Conservation (phyloP, 306 rosid species). For the Prunus salicina region DNA sequence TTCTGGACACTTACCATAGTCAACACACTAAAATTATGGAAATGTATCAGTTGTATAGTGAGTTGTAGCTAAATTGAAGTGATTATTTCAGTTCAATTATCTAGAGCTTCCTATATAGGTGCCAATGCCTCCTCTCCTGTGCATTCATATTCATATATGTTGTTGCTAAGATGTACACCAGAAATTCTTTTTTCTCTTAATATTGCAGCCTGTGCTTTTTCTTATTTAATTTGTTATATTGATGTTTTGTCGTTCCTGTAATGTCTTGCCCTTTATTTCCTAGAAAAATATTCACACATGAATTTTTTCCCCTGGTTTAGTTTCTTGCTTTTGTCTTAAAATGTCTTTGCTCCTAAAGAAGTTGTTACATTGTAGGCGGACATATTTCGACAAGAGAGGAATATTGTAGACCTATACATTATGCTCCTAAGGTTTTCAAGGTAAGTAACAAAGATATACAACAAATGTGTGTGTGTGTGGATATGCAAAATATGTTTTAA, state of each 20-base stretch:
- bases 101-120: neutral
- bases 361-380: constrained; percentile 64
- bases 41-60: neutral
- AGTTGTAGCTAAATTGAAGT: constrained; percentile 1
- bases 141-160: neutral
- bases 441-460: constrained; percentile 35
- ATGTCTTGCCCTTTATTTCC: neutral
- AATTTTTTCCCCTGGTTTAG: neutral
- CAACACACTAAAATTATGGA: neutral
- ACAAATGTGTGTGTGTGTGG: neutral
- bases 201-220: neutral
- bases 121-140: neutral
- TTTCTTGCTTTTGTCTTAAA: constrained; percentile 13
- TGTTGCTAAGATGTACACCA: neutral
- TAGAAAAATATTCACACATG: neutral
- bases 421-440: constrained; percentile 95
- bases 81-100: neutral
- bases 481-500: neutral
- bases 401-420: constrained; percentile 77
- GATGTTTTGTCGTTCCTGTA: neutral
- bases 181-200: neutral
- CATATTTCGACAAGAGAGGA: constrained; percentile 86
- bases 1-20: neutral
- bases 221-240: neutral
- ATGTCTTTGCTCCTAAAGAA: constrained; percentile 15